These are phyloP conservation scores for Colletotrichum sp. DNA, from an alignment of 2,329 filamentous ascomycete genomes.

Conservation along the genomic window DNA sequence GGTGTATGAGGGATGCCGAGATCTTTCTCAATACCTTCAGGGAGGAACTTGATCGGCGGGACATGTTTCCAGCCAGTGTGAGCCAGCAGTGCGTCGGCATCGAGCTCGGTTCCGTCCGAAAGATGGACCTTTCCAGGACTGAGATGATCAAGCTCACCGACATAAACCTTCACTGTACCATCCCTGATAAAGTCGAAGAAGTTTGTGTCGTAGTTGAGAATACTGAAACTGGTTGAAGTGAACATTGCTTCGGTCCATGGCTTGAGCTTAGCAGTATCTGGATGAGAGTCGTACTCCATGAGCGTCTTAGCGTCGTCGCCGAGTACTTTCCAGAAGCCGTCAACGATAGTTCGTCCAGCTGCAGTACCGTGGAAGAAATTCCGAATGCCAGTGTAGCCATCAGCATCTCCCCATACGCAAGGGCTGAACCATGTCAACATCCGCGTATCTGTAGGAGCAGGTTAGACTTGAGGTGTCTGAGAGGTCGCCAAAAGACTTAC, in stretches of 20 bases:
- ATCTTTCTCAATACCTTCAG: conserved; percentile 48
- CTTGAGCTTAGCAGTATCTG: conserved; percentile 58
- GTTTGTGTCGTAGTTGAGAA: conserved; percentile 63
- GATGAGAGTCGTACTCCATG: conserved; percentile 59
- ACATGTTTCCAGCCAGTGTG: conserved; percentile 64
- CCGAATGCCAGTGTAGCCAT: conserved; percentile 61
- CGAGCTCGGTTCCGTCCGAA: conserved; percentile 48
- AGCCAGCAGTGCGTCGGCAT: conserved; percentile 57
- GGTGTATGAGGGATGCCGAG: conserved; percentile 52
- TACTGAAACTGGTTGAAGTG: conserved; percentile 59
- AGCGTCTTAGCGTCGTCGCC: conserved; percentile 57
- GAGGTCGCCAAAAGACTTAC: conserved; percentile 31
- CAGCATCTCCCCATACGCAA: conserved; percentile 71
- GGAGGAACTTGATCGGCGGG: conserved; percentile 57
- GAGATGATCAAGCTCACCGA: conserved; percentile 56
- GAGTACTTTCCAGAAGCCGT: conserved; percentile 63
- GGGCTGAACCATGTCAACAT: conserved; percentile 77
- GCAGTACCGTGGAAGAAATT: conserved; percentile 62
- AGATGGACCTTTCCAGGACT: conserved; percentile 53
- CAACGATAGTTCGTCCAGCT: conserved; percentile 59
- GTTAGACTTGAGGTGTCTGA: neutral
- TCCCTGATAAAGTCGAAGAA: conserved; percentile 60
- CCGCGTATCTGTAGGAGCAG: conserved; percentile 52
- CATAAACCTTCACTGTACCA: conserved; percentile 57
- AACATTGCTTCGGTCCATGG: conserved; percentile 59